Conservation (phyloP, 805 yeast species). For the Wickerhamomyces ciferrii region DNA sequence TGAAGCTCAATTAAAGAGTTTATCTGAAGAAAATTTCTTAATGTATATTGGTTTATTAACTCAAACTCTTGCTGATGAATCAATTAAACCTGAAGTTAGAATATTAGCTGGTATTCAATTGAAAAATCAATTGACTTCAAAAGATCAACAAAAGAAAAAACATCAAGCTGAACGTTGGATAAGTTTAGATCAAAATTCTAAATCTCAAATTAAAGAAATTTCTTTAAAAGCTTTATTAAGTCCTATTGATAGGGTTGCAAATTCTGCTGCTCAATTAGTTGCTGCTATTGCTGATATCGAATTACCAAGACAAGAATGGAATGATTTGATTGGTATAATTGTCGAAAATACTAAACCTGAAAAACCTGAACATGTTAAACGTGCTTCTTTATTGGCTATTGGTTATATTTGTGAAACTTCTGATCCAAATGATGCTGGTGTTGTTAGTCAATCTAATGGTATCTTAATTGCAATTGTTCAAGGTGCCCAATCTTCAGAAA, state of each 20-base stretch:
- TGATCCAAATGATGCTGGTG: conserved; percentile 67
- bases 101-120: conserved; percentile 86
- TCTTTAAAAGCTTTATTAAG: conserved; percentile 61
- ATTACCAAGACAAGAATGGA: conserved; percentile 85
- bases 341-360: conserved; percentile 82
- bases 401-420: conserved; percentile 96
- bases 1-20: conserved; percentile 65
- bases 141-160: conserved; percentile 55
- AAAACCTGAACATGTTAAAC: conserved; percentile 73
- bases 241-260: conserved; percentile 72
- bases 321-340: conserved; percentile 74
- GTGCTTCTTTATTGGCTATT: conserved; percentile 81
- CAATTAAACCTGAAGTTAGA: conserved; percentile 71
- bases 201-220: conserved; percentile 58
- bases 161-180: conserved; percentile 75
- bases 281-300: conserved; percentile 98
- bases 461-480: conserved; percentile 93
- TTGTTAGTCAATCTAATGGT: conserved; percentile 83
- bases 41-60: conserved; percentile 68
- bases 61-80: conserved; percentile 62
- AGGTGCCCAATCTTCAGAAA: conserved; percentile 86
- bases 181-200: conserved; percentile 46
- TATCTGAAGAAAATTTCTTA: conserved; percentile 72
- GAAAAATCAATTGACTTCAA: conserved; percentile 84
- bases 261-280: conserved; percentile 86